Percentiles rank a stretch among this genome's conserved stretches.
Evolutionary conservation across 2,329 filamentous ascomycete genomes (phyloP).

Genomic region (Aureobasidium zeae): DNA sequence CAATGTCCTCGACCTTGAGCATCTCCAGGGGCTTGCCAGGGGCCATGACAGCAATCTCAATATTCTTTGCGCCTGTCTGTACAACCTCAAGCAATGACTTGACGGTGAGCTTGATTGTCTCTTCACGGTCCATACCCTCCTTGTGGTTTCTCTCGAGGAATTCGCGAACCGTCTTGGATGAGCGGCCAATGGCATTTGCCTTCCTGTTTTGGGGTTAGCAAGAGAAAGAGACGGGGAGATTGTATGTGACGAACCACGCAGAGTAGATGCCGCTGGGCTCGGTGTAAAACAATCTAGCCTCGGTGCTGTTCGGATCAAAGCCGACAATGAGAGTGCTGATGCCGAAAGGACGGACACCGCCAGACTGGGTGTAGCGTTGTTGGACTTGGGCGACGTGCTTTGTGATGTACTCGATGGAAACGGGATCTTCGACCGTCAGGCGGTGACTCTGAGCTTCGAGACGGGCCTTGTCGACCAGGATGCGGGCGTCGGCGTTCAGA

Average conservation of each 20-base stretch:
- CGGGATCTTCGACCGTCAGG: slow-evolving; percentile 91
- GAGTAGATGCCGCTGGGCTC: slow-evolving; percentile 99
- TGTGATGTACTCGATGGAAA: slow-evolving; percentile 98
- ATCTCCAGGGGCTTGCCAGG: slow-evolving; percentile 87
- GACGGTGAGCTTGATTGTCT: slow-evolving; percentile 92
- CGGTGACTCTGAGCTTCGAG: slow-evolving; percentile 96
- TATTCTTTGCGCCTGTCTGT: slow-evolving; percentile 98
- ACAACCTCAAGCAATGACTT: slow-evolving; percentile 97
- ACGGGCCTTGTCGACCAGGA: slow-evolving; percentile 95
- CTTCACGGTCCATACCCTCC: slow-evolving; percentile 91
- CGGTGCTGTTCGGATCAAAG: slow-evolving; percentile 89
- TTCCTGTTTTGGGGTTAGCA: slow-evolving; percentile 57
- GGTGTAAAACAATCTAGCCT: slow-evolving; percentile 89
- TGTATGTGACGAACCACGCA: slow-evolving; percentile 61
- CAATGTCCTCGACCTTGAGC: slow-evolving; percentile 90
- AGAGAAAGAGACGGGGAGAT: neutral
- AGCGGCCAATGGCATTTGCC: slow-evolving; percentile 96
- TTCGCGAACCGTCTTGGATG: slow-evolving; percentile 96
- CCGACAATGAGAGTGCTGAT: slow-evolving; percentile 97
- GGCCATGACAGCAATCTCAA: slow-evolving; percentile 97
- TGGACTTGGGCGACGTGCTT: slow-evolving; percentile 98
- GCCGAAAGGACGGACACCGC: slow-evolving; percentile 95
- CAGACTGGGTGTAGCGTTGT: slow-evolving; percentile 97
- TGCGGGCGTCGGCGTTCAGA: slow-evolving; percentile 93
- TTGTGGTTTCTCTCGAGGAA: slow-evolving; percentile 99